Percentiles rank a stretch among this genome's conserved stretches.
phyloP scores from a whole-genome alignment of 2,329 filamentous ascomycete genomes.

The Didymella arachidicola region DNA sequence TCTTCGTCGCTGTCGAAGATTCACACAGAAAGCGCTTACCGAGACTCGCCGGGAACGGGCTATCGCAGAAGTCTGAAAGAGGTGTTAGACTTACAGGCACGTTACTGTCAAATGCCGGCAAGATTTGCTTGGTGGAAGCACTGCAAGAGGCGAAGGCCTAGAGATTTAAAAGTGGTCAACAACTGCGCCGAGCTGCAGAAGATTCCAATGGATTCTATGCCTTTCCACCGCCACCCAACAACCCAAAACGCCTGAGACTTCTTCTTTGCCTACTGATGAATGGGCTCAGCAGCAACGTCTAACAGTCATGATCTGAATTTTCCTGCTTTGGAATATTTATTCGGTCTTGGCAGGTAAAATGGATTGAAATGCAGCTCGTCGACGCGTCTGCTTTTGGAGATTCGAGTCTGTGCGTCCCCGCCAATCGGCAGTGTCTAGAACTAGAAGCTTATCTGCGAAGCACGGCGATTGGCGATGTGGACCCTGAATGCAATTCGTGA shows the following conservation, averaged over 20 bases:
- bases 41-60: slow-evolving; percentile 22
- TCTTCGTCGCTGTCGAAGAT: slow-evolving; percentile 16
- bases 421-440: slow-evolving; percentile 23
- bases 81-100: slow-evolving; percentile 15
- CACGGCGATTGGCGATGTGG: slow-evolving; percentile 15
- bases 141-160: slow-evolving; percentile 28
- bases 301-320: background rate
- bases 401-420: slow-evolving; percentile 9
- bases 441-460: slow-evolving; percentile 28
- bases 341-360: background rate
- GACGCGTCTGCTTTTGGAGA: slow-evolving; percentile 6
- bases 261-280: slow-evolving; percentile 24
- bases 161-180: slow-evolving; percentile 46
- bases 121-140: slow-evolving; percentile 21
- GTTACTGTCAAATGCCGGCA: slow-evolving; percentile 9
- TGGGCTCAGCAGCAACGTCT: slow-evolving; percentile 9
- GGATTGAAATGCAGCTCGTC: slow-evolving; percentile 11
- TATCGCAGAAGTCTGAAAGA: slow-evolving; percentile 2
- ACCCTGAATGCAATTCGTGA: slow-evolving; percentile 21
- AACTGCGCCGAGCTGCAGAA: slow-evolving; percentile 49
- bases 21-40: slow-evolving; percentile 30
- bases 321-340: background rate
- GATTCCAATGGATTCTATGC: slow-evolving; percentile 47
- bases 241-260: slow-evolving; percentile 34
- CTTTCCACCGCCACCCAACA: slow-evolving; percentile 43